phyloP scores from a whole-genome alignment of 495 filamentous ascomycete genomes.

The Penicillium egyptiacum region DNA sequence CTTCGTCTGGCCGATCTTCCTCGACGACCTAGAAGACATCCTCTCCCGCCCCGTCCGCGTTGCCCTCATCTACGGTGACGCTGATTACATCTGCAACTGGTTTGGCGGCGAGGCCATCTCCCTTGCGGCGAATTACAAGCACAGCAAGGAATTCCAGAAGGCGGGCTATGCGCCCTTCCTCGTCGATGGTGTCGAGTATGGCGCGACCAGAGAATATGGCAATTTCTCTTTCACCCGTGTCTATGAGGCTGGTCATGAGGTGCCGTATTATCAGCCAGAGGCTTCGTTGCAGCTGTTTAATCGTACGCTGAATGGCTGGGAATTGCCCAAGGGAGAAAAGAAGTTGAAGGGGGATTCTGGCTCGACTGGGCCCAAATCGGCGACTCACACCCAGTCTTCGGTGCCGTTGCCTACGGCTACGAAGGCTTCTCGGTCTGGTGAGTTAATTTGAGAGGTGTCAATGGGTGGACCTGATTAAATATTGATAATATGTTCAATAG shows the following conservation, averaged over 20 bases:
- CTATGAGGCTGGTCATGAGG: slow-evolving; percentile 60
- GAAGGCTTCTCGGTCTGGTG: neutral
- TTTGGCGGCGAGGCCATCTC: slow-evolving; percentile 44
- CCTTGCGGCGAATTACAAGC: slow-evolving; percentile 40
- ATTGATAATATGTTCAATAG: neutral
- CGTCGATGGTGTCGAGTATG: slow-evolving; percentile 42
- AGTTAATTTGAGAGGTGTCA: neutral
- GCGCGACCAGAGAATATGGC: slow-evolving; percentile 55
- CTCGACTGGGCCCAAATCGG: slow-evolving; percentile 46
- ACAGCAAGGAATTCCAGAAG: slow-evolving; percentile 38
- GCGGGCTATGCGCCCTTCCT: slow-evolving; percentile 51
- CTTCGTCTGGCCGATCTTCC: slow-evolving; percentile 49
- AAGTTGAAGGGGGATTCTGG: slow-evolving; percentile 45
- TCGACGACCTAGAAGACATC: slow-evolving; percentile 54
- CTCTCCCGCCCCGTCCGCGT: slow-evolving; percentile 59
- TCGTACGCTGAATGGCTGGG: slow-evolving; percentile 52
- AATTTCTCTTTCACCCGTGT: slow-evolving; percentile 58
- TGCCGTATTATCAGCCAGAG: slow-evolving; percentile 57
- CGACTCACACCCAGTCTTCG: slow-evolving; percentile 59
- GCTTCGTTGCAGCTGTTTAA: slow-evolving; percentile 53
- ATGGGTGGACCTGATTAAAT: neutral
- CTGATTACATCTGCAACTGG: slow-evolving; percentile 58
- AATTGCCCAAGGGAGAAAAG: slow-evolving; percentile 53
- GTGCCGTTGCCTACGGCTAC: slow-evolving; percentile 43
- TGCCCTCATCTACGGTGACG: slow-evolving; percentile 65